Base-by-base conservation (phyloP, 768 basidiomycete genomes). In the Tylopilus vinaceipallidus region DNA sequence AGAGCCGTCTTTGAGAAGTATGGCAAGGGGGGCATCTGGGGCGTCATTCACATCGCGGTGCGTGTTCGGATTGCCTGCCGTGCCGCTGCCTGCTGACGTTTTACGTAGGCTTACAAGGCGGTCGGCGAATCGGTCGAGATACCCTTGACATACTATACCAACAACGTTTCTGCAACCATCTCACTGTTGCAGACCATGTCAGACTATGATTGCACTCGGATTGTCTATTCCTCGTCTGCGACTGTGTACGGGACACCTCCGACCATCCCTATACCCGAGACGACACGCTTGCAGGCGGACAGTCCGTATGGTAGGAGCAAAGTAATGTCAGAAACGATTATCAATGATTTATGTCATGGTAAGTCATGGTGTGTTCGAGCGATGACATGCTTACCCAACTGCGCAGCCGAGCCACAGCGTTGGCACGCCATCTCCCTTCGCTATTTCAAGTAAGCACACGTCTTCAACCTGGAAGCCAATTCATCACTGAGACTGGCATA, bases 191-290 rank as follows among this genome's bases (percentile, higher is more conserved):
- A 94, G 74, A 75, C 81, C 57, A 95, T 95, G 94, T 72, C 75
- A 35, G 88, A 88, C 45, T 91, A 83, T 69, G 84, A 86, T 54
- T 91, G 90, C 73, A 78, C 79, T 45, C 82, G 91, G 52, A 74
- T 99, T 50, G 95, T 99, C 45, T 99, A 98, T 75, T 98, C 97
- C 1, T 98, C 95, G 11, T 95, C 93, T 20, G 97, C 97, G 6
- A 98, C 97, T 16, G 97, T 99, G 22, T 99, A 99, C 64, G 97
- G 97, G 46, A 94, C 84, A 4, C 97, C 97, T 10, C 86, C 91
- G 19, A 74, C 73, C 43, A 89, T 98, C 38, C 97, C 97, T 45
- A 98, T 98, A 57, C 91, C 94, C 14, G 97, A 99, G 71, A 80
- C 85, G 3, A 94, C 91, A 4, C 83, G 88, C 16, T 71, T 98